phyloP scores from a whole-genome alignment of 1,284 basidiomycete species.

The Porogramme epimiltina region DNA sequence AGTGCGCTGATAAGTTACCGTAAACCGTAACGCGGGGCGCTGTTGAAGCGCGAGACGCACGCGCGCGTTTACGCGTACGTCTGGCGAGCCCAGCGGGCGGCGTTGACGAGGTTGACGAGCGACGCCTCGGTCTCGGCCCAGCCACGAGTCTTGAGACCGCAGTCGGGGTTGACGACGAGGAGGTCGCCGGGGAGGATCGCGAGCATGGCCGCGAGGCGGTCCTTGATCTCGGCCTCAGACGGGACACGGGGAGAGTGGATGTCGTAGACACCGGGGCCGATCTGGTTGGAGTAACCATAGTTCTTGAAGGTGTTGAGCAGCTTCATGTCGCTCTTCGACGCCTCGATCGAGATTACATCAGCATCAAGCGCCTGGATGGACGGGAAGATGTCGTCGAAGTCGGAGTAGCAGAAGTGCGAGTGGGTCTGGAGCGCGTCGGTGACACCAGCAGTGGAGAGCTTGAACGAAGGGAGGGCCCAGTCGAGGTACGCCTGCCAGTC shows the following conservation, averaged over 20 bases:
- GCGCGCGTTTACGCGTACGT: constrained; percentile 66
- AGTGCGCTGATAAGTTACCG: constrained; percentile 41
- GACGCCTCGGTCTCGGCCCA: constrained; percentile 96
- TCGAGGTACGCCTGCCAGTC: constrained; percentile 96
- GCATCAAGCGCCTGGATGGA: constrained; percentile 97
- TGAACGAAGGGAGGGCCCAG: constrained; percentile 99
- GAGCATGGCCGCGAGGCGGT: constrained; percentile 87
- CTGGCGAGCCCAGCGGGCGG: constrained; percentile 88
- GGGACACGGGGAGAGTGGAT: constrained; percentile 99
- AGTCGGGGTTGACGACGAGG: constrained; percentile 94
- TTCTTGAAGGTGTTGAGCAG: constrained; percentile 94
- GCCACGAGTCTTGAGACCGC: constrained; percentile 91
- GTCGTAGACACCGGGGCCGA: constrained; percentile 98
- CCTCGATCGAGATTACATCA: constrained; percentile 99
- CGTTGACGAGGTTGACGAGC: constrained; percentile 87
- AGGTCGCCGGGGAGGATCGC: constrained; percentile 77
- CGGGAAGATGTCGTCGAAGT: constrained; percentile 98
- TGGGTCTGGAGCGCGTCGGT: constrained; percentile 92
- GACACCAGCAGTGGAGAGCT: constrained; percentile 93
- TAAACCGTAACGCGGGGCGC: constrained; percentile 58
- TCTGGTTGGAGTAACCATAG: constrained; percentile 96
- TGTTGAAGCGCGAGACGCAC: constrained; percentile 82
- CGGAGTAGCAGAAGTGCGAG: constrained; percentile 98
- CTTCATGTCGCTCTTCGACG: constrained; percentile 98
- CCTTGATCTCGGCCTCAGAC: constrained; percentile 90